Evolutionary conservation across 768 basidiomycete genomes (phyloP), one percentile per base, ranked within the genome.

Genomic region (Pisolithus microcarpus): DNA sequence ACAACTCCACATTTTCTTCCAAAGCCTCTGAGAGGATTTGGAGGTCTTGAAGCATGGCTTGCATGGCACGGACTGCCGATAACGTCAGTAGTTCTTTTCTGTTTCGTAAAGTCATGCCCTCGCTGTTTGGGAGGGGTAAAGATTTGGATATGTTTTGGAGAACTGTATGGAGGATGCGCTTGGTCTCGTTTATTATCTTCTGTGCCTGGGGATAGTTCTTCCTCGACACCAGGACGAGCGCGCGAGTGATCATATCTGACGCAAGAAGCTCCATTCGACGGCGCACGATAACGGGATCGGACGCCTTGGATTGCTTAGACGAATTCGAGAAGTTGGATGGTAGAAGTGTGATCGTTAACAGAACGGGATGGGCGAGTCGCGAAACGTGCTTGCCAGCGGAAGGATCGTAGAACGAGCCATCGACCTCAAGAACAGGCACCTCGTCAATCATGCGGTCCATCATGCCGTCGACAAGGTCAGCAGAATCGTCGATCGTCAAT

Each of bases 381-480:
- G 91, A 85, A 18, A 95, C 82, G 50, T 85, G 82, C 68, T 92
- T 90, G 39, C 76, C 75, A 6, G 86, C 88, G 1, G 82, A 78
- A 1, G 95, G 95, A 66, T 98, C 95, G 64, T 84, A 91, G 79
- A 92, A 98, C 28, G 89, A 84, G 7, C 93, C 93, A 56, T 97
- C 94, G 13, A 97, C 90, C 66, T 98, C 94, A 46, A 95, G 81
- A 9, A 97, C 89, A 1, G 95, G 96, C 9, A 96, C 88, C 61
- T 99, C 96, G 62, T 99, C 96, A 43, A 96, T 93, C 88, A 97
- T 89, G 43, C 86, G 77, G 56, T 93, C 91, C 87, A 92, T 91
- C 87, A 92, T 90, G 31, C 91, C 91, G 52, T 91, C 88, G 46
- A 82, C 78, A 57, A 92, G 84, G 65, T 89, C 84, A 11, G 78